Base-by-base conservation (phyloP, 768 basidiomycete species). In the Pisolithus microcarpus region DNA sequence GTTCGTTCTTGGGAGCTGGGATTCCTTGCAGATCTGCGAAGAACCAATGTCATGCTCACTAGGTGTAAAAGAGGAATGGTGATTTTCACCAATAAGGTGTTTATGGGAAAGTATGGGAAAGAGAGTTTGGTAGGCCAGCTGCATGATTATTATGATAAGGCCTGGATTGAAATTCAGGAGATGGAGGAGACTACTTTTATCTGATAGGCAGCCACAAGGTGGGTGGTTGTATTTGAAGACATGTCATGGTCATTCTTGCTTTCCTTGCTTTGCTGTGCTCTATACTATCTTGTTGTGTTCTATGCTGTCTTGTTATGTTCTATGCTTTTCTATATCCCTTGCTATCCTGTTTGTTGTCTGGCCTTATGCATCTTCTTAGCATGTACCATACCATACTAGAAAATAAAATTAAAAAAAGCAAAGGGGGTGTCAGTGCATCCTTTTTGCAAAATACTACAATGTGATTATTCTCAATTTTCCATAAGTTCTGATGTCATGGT, bases 11-110 rank as follows among this genome's bases (percentile, higher is more conserved):
- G 66, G 31, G 75, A 72, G 4, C 69, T 84, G 43, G 90, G 89
- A 5, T 92, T 92, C 56, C 70, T 92, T 31, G 61, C 65, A 13
- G 82, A 82, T 58, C 56, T 74, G 9, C 75, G 84, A 26, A 75
- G 90, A 16, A 84, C 85, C 48, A 91, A 92, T 81, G 89, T 92
- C 52, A 90, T 92, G 87, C 81, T 91, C 7, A 84, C 82, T 43
- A 79, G 90, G 36, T 89, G 84, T 74, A 84, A 85, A 63, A 73
- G 68, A 46, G 84, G 81, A 28, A 91, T 91, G 87, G 81, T 81
- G 52, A 84, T 92, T 57, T 71, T 84, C 47, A 74, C 83, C 19
- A 86, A 73, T 58, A 70, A 71, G 55, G 68, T 69, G 16, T 91
- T 91, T 60, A 69, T 91, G 38, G 56, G 61, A n/a, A 75, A 76